These are phyloP conservation scores for Lathyrus aphaca DNA, from an alignment of 306 rosid species.

Conservation along the genomic window DNA sequence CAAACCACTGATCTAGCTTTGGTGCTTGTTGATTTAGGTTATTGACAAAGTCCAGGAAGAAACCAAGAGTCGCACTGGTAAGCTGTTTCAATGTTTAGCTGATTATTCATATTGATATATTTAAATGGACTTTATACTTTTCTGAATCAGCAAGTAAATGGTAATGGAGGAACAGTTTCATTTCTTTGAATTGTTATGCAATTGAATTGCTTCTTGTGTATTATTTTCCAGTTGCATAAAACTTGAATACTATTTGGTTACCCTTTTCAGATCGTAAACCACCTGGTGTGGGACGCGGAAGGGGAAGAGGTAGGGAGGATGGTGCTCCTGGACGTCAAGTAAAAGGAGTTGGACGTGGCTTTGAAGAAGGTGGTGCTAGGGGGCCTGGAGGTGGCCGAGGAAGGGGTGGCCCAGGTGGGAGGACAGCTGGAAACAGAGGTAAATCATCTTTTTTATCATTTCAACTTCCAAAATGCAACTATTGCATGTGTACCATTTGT, in stretches of 20 bases:
- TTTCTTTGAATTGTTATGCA: slow-evolving; percentile 10
- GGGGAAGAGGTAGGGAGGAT: slow-evolving; percentile 95
- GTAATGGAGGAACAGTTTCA: not conserved
- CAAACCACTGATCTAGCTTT: slow-evolving; percentile 31
- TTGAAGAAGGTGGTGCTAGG: slow-evolving; percentile 80
- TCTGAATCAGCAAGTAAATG: not conserved
- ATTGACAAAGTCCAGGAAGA: slow-evolving; percentile 99
- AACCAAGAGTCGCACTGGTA: slow-evolving; percentile 92
- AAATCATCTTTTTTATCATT: slow-evolving; percentile 34
- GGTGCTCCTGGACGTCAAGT: slow-evolving; percentile 77
- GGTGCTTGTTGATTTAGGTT: slow-evolving; percentile 58
- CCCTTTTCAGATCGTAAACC: slow-evolving; percentile 83
- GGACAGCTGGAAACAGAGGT: slow-evolving; percentile 86
- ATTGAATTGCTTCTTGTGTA: slow-evolving; percentile 1
- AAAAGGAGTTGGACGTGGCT: slow-evolving; percentile 91
- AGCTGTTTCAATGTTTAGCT: not conserved
- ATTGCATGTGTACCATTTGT: not conserved
- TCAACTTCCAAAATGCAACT: slow-evolving; percentile 1
- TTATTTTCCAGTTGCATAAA: slow-evolving; percentile 2
- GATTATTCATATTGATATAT: slow-evolving; percentile 31
- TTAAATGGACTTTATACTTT: slow-evolving; percentile 2
- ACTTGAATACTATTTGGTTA: slow-evolving; percentile 14
- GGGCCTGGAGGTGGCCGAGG: slow-evolving; percentile 92
- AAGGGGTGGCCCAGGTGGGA: slow-evolving; percentile 82
- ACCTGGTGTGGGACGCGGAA: slow-evolving; percentile 96